Evolutionary conservation across 2,329 filamentous ascomycete genomes (phyloP).

Genomic region (Nemania sp.): DNA sequence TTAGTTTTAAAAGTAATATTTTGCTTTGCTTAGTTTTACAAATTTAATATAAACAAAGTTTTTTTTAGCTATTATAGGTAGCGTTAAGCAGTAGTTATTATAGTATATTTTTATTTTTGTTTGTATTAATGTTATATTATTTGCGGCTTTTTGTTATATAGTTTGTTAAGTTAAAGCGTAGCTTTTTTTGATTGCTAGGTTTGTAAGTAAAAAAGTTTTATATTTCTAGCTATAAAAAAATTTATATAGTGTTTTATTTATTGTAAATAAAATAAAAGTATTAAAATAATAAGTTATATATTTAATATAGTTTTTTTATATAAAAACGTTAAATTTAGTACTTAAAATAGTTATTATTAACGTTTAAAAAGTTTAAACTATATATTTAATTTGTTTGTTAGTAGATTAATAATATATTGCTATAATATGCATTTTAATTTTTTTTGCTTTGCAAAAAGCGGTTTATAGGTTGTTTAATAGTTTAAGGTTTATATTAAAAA

Average conservation of each 20-base stretch:
- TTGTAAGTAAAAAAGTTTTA: background rate
- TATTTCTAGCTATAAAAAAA: background rate
- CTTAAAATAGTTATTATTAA: background rate
- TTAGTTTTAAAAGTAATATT: slow-evolving; percentile 2
- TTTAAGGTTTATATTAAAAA: slow-evolving; percentile 9
- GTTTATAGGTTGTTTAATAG: background rate
- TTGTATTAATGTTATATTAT: background rate
- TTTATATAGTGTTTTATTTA: background rate
- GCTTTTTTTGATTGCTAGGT: background rate
- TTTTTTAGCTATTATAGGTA: background rate
- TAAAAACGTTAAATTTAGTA: background rate
- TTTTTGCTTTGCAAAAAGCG: background rate
- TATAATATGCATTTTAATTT: background rate
- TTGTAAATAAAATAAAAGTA: background rate
- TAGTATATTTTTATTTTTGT: slow-evolving; percentile 3
- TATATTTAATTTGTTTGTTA: slow-evolving; percentile 1
- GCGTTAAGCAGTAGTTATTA: background rate
- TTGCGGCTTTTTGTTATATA: background rate
- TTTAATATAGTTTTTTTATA: background rate
- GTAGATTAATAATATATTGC: background rate
- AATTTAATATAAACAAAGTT: slow-evolving; percentile 3
- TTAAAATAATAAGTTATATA: background rate
- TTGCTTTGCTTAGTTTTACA: background rate
- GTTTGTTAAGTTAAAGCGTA: background rate
- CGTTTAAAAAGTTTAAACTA: background rate